Percentiles rank a stretch among this genome's conserved stretches.
Evolutionary conservation across 2,329 filamentous ascomycete species (phyloP).

Genomic region (Phialophora expanda): DNA sequence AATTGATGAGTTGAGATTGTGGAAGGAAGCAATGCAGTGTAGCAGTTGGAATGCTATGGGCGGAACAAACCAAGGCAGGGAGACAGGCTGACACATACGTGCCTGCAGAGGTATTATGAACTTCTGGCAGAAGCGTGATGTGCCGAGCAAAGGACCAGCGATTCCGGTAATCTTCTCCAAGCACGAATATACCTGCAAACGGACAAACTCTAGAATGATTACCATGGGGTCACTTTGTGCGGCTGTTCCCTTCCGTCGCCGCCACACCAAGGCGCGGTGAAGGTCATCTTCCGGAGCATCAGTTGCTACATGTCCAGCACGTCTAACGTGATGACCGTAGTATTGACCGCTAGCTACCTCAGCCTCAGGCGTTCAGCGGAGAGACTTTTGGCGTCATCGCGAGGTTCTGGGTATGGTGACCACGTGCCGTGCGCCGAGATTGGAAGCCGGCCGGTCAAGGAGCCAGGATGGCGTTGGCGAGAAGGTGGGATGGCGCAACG

Average conservation of each 20-base stretch:
- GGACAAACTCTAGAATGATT: conserved; percentile 24
- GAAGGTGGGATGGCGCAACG: conserved; percentile 1
- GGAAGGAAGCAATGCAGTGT: conserved; percentile 17
- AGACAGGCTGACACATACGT: conserved; percentile 31
- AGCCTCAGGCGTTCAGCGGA: conserved; percentile 24
- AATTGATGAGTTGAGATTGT: conserved; percentile 24
- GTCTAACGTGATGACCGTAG: conserved; percentile 13
- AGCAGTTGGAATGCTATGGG: conserved; percentile 12
- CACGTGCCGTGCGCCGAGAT: conserved; percentile 27
- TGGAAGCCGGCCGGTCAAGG: conserved; percentile 19
- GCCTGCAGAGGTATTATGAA: conserved; percentile 28
- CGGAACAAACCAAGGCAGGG: conserved; percentile 22
- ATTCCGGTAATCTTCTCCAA: conserved; percentile 24
- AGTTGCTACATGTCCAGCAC: conserved; percentile 13
- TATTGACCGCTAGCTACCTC: conserved; percentile 5
- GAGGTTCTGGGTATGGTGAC: conserved; percentile 6
- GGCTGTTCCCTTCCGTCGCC: conserved; percentile 18
- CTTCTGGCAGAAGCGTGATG: conserved; percentile 23
- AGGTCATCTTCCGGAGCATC: conserved; percentile 25
- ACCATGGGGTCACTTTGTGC: conserved; percentile 18
- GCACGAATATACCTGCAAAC: neutral
- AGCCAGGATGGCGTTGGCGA: conserved; percentile 16
- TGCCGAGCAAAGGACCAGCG: conserved; percentile 20
- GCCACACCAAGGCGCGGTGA: conserved; percentile 24
- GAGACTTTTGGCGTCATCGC: conserved; percentile 26